Conservation (phyloP, 2,329 filamentous ascomycete genomes). For the Chaetothyriales sp. region DNA sequence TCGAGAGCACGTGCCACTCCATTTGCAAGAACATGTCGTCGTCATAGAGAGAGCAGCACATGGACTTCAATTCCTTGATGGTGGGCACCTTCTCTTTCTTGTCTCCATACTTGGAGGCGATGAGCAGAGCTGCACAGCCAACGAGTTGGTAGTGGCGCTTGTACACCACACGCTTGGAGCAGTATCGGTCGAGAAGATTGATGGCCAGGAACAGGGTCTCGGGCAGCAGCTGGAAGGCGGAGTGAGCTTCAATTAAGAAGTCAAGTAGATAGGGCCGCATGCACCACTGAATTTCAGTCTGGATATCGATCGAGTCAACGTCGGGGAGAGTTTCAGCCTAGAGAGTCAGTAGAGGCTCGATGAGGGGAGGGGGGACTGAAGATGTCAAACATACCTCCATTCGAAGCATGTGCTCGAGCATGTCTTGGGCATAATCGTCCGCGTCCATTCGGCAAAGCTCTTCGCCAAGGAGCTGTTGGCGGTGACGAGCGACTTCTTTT, state of each 20-base stretch:
- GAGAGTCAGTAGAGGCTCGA: constrained; percentile 19
- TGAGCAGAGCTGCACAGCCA: constrained; percentile 86
- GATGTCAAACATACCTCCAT: constrained; percentile 56
- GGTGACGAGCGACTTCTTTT: constrained; percentile 64
- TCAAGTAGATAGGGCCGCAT: constrained; percentile 97
- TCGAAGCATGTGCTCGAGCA: constrained; percentile 82
- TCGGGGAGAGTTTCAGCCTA: constrained; percentile 80
- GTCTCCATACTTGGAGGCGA: constrained; percentile 96
- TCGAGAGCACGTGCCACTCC: constrained; percentile 99
- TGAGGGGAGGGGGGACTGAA: background rate
- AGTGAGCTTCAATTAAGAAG: constrained; percentile 93
- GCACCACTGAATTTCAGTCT: constrained; percentile 98
- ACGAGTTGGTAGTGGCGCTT: constrained; percentile 98
- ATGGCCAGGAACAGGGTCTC: constrained; percentile 93
- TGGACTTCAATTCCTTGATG: constrained; percentile 91
- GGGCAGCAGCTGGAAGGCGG: constrained; percentile 82
- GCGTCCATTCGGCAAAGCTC: constrained; percentile 74
- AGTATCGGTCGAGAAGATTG: constrained; percentile 94
- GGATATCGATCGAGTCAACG: constrained; percentile 95
- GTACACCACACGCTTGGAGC: constrained; percentile 93
- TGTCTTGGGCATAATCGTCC: constrained; percentile 87
- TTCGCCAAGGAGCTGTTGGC: constrained; percentile 76
- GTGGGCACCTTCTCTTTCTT: constrained; percentile 98
- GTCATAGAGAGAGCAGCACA: constrained; percentile 97
- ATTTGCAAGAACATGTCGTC: constrained; percentile 99